Evolutionary conservation across 345 rosid species (phyloP), one percentile per base, ranked within the genome.

Genomic region (Syzygium aromaticum): DNA sequence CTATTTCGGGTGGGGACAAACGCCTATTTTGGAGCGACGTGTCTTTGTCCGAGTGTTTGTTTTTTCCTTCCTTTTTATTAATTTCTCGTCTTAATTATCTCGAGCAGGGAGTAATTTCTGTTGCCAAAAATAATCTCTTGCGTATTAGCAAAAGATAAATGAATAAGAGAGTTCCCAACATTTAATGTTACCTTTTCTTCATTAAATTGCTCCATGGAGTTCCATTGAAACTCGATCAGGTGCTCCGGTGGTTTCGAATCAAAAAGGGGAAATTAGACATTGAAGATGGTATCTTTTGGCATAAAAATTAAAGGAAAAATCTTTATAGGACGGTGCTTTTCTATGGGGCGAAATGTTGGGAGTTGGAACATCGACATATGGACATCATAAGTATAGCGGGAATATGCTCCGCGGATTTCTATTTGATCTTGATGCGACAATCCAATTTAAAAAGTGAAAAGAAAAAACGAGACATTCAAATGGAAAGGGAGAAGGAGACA

Each of bases 181-280:
- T 43, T 5, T 43, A 43, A 43, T 43, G 46, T 43, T 43, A 43
- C 6, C 6, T 43, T 43, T 43, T 43, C 46, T 43, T 43, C 7
- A 8, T 67, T 17, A 8, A 4, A 21, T 67, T 8, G 25, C 12
- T 73, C 80, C 23, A 0, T 73, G 46, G 7, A 9, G 27, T 17
- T 33, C 6, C 46, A 38, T 19, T 73, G 19, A 33, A 73, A 33
- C 25, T 73, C 7, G 49, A 4, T 73, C 13, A 3, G 3, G 13
- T 7, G 2, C 13, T 19, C 49, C 7, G 2, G 0, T 9, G 5
- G 3, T 40, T 5, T 15, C 25, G 3, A 19, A 9, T 40, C 3
- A 3, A 67, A 11, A 33, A 5, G 3, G 13, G 25, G 8, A 8
- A 7, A 19, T 9, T 7, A 0, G 1, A 38, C 13, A 38, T 73